These are phyloP conservation scores for Suillus subaureus DNA, from an alignment of 768 basidiomycete species.

Conservation along the genomic window DNA sequence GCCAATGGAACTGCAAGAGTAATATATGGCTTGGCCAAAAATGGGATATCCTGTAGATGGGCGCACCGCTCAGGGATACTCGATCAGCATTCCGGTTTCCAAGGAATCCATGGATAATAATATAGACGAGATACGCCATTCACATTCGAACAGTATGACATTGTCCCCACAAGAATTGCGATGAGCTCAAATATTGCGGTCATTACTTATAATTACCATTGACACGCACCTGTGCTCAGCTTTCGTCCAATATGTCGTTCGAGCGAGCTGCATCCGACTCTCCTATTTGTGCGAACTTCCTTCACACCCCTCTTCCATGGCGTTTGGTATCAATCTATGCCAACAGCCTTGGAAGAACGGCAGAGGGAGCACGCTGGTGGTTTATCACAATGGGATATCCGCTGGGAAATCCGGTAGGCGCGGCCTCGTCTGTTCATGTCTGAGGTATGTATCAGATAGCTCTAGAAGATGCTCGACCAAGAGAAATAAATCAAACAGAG, in stretches of 20 bases:
- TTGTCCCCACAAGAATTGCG: not conserved
- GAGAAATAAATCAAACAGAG: not conserved
- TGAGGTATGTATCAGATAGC: not conserved
- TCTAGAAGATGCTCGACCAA: not conserved
- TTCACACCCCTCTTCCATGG: not conserved
- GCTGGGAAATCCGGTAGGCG: not conserved
- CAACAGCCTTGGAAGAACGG: not conserved
- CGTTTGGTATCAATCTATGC: not conserved
- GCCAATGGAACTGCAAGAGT: not conserved
- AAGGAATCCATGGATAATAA: not conserved
- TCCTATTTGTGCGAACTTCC: not conserved
- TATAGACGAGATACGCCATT: not conserved
- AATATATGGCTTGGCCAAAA: not conserved
- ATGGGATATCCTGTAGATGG: not conserved
- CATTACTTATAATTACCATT: not conserved
- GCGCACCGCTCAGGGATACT: not conserved
- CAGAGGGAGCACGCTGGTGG: not conserved
- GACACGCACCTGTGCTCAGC: not conserved
- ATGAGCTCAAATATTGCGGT: not conserved
- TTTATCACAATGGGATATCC: not conserved
- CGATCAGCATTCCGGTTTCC: not conserved
- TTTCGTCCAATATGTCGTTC: not conserved
- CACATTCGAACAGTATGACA: not conserved
- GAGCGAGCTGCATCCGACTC: not conserved
- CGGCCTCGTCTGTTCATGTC: not conserved